phyloP scores from a whole-genome alignment of 768 basidiomycete species.

The Termitomyces sp. region DNA sequence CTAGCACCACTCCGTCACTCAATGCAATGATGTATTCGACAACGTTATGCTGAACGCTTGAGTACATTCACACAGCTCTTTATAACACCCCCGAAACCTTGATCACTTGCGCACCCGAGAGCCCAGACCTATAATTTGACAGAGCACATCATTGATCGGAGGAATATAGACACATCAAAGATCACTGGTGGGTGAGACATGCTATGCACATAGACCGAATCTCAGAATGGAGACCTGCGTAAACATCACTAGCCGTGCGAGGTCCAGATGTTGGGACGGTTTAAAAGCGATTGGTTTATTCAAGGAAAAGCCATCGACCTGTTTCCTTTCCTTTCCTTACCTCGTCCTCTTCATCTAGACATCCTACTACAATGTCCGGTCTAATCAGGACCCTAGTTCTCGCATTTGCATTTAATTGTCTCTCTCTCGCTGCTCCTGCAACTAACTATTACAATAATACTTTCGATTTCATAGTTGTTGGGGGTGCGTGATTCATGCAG shows the following conservation, averaged over 20 bases:
- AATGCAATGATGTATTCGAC: neutral
- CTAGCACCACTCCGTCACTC: neutral
- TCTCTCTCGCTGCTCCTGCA: neutral
- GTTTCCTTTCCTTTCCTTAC: neutral
- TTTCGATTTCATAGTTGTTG: constrained; percentile 7
- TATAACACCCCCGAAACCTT: too few relatives aligned
- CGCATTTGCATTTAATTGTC: neutral
- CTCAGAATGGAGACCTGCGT: neutral
- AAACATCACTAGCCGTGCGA: neutral
- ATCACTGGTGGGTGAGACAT: neutral
- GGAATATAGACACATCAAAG: neutral
- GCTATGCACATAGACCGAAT: neutral
- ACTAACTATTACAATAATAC: neutral
- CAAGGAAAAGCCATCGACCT: neutral
- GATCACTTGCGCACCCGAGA: neutral
- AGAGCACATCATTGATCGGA: neutral
- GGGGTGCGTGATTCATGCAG: neutral
- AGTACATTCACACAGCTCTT: neutral
- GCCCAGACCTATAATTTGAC: neutral
- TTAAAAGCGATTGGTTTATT: neutral
- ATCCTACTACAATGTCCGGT: neutral
- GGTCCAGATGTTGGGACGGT: neutral
- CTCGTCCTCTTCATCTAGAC: neutral
- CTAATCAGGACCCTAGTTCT: neutral
- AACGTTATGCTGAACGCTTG: neutral